Base-by-base conservation (phyloP, 441 rosid species). In the Adansonia gregorii region DNA sequence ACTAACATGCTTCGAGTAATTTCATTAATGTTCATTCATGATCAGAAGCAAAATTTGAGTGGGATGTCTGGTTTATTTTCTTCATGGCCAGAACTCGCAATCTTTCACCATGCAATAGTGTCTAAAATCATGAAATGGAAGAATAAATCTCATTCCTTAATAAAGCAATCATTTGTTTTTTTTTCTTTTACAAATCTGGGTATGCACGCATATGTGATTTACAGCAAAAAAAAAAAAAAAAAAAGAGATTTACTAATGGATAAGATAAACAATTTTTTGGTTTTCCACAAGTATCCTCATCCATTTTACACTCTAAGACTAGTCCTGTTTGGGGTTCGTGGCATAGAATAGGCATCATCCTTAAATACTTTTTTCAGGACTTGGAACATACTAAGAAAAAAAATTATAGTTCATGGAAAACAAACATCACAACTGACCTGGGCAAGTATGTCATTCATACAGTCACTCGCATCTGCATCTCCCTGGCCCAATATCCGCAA, bases 391-490 rank as follows among this genome's bases (percentile, higher is more conserved):
- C 12, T 22, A 58, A 2, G 22, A 68, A 46, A 76, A 24, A 67
- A 52, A 52, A 4, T 20, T 17, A 56, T 52, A 55, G n/a, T 31
- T 56, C 55, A 46, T 61, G 76, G 60, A 43, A 55, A 67, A 31
- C 2, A 72, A 67, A 64, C 67, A 17, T 56, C 74, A 27, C 15
- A 76, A 85, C 87, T 74, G 65, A 94, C 98, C 98, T 97, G 99
- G 48, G 99, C 99, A 83, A 97, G 98, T 79, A 97, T 92, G 86
- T 97, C 99, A 82, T 92, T 97, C 98, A 97, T 97, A 83, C 86
- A 60, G 78, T 94, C 99, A 86, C 99, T 94, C 63, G 97, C 95
- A 82, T 91, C 97, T n/a, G 88, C 88, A 78, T 97, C 99, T 84
- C 98, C 98, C 55, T 93, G 98, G 68, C 98, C 99, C 89, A 97